Evolutionary conservation across 306 rosid species (phyloP).

Genomic region (Medicago arabica): DNA sequence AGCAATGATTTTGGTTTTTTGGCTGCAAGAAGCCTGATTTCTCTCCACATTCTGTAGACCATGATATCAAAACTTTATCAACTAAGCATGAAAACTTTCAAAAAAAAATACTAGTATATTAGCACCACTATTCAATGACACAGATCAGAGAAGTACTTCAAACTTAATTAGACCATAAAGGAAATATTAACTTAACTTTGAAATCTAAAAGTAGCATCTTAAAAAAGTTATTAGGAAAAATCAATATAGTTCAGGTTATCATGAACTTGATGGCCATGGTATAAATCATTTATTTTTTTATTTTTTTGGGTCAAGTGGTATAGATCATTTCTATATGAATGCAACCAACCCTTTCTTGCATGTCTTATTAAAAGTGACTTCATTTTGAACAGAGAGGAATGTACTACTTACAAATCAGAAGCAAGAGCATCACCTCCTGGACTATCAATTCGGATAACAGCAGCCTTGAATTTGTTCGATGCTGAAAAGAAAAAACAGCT

Average conservation of each 20-base stretch:
- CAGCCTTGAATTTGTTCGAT: conserved; percentile 86
- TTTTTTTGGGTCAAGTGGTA: background rate
- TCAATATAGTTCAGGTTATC: conserved; percentile 4
- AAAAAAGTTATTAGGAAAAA: conserved; percentile 21
- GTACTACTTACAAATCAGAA: conserved; percentile 88
- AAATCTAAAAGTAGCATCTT: conserved; percentile 22
- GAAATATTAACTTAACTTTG: conserved; percentile 15
- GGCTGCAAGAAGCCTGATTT: conserved; percentile 91
- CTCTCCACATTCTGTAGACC: conserved; percentile 93
- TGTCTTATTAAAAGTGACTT: conserved; percentile 39
- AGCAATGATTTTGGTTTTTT: conserved; percentile 89
- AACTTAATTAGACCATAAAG: conserved; percentile 28
- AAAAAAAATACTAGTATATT: background rate
- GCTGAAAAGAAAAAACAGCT: conserved; percentile 54
- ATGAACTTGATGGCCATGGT: conserved; percentile 28
- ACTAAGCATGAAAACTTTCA: conserved; percentile 20
- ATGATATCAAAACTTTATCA: conserved; percentile 32
- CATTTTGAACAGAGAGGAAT: conserved; percentile 40
- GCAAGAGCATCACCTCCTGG: conserved; percentile 99
- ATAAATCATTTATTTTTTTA: no score
- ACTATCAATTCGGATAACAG: conserved; percentile 92
- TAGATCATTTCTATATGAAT: conserved; percentile 30
- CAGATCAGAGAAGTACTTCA: conserved; percentile 24
- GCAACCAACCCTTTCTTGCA: conserved; percentile 33
- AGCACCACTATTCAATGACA: conserved; percentile 32